These are phyloP conservation scores for Baorangia bicolor DNA, from an alignment of 768 basidiomycete genomes.

Conservation along the genomic window DNA sequence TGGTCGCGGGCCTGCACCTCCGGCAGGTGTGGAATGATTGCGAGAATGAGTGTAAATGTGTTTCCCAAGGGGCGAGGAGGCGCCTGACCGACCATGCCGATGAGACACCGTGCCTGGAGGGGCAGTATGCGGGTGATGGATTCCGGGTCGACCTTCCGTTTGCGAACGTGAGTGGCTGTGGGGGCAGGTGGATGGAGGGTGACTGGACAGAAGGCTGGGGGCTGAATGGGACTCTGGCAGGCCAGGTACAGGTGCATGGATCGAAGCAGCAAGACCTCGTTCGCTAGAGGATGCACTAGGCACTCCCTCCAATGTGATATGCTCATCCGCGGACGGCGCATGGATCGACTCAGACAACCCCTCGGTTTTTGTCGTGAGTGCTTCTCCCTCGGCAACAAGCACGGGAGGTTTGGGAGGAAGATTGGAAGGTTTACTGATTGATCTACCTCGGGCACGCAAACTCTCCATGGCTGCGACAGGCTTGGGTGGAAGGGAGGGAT, in stretches of 20 bases:
- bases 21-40: constrained; percentile 61
- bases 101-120: constrained; percentile 23
- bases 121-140: constrained; percentile 30
- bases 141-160: constrained; percentile 48
- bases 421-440: constrained; percentile 11
- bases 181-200: constrained; percentile 25
- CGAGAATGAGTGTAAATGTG: constrained; percentile 42
- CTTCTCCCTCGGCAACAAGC: constrained; percentile 10
- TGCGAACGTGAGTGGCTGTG: constrained; percentile 54
- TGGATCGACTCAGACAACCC: constrained; percentile 31
- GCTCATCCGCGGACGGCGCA: constrained; percentile 20
- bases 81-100: constrained; percentile 43
- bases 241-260: constrained; percentile 49
- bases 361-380: constrained; percentile 12
- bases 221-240: constrained; percentile 41
- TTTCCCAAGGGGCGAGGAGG: constrained; percentile 43
- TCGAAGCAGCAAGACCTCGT: constrained; percentile 49
- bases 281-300: constrained; percentile 24
- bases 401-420: constrained; percentile 12
- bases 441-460: constrained; percentile 12
- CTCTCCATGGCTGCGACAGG: constrained; percentile 33
- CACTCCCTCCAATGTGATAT: constrained; percentile 15
- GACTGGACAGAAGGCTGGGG: constrained; percentile 33
- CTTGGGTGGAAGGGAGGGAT: constrained; percentile 50
- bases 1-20: constrained; percentile 38